Evolutionary conservation across 352 stramenopile species (phyloP).

Genomic region (Phytopythium kandeliae): DNA sequence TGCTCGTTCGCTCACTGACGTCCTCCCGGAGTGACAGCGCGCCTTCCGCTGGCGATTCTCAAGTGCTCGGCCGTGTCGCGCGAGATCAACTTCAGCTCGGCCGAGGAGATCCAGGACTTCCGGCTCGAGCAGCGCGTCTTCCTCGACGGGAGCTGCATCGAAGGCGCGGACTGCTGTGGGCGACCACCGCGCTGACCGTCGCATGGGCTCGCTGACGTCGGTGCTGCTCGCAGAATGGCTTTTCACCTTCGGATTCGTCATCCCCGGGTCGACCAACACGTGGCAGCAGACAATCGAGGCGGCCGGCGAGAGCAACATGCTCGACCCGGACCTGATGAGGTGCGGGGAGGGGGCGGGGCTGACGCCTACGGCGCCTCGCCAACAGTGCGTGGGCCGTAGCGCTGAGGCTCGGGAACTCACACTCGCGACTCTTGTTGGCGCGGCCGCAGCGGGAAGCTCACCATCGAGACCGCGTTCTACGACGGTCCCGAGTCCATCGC

Average conservation of each 20-base stretch:
- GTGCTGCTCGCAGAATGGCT: constrained; percentile 82
- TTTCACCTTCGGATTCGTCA: constrained; percentile 95
- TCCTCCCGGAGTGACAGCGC: too few relatives aligned
- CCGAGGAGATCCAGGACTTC: constrained; percentile 88
- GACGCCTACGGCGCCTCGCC: too few relatives aligned
- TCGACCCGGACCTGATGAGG: constrained; percentile 80
- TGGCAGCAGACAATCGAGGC: constrained; percentile 95
- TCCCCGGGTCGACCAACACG: constrained; percentile 92
- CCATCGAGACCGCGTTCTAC: constrained; percentile 95
- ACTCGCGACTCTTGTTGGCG: too few relatives aligned
- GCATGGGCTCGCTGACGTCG: too few relatives aligned
- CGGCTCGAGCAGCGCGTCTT: constrained; percentile 91
- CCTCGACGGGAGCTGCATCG: constrained; percentile 84
- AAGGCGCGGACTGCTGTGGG: constrained; percentile 46
- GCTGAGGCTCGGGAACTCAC: too few relatives aligned
- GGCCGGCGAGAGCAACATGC: constrained; percentile 84
- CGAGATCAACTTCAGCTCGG: constrained; percentile 93
- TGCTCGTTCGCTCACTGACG: too few relatives aligned
- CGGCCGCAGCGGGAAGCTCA: constrained; percentile 87
- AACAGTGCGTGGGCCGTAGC: too few relatives aligned
- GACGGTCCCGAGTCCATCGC: constrained; percentile 84
- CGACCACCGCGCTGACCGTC: too few relatives aligned
- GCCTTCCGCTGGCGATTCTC: constrained; percentile 82
- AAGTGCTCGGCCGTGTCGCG: constrained; percentile 87
- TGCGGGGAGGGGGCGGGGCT: too few relatives aligned